These are phyloP conservation scores for Malus hybrid DNA, from an alignment of 331 rosid genomes.

Conservation along the genomic window DNA sequence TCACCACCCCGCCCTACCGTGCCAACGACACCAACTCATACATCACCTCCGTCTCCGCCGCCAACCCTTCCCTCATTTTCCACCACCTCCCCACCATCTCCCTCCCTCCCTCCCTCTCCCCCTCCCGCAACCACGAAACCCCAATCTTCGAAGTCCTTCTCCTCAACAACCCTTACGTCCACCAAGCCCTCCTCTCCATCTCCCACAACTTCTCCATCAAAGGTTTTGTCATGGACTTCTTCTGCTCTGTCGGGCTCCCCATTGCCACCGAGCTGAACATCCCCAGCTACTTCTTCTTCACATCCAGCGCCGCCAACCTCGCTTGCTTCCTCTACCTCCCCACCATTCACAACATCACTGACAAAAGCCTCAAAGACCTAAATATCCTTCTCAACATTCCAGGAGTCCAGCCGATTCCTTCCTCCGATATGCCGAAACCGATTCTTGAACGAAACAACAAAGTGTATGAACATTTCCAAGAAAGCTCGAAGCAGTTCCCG, in stretches of 20 bases:
- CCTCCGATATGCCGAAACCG: conserved; percentile 24
- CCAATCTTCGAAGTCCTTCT: conserved; percentile 22
- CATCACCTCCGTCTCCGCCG: conserved; percentile 25
- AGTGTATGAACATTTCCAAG: background rate
- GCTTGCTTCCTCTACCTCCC: background rate
- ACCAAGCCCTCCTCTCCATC: conserved; percentile 20
- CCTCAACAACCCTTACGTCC: conserved; percentile 23
- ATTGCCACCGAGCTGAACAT: conserved; percentile 24
- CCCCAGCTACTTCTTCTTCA: conserved; percentile 21
- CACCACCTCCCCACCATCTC: conserved; percentile 26
- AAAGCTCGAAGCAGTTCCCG: background rate
- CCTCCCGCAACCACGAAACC: conserved; percentile 16
- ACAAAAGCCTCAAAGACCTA: conserved; percentile 27
- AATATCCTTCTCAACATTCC: conserved; percentile 16
- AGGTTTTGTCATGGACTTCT: conserved; percentile 31
- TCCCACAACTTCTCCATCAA: conserved; percentile 11
- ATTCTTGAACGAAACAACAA: conserved; percentile 2
- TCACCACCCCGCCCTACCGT: conserved; percentile 24
- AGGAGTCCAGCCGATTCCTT: conserved; percentile 23
- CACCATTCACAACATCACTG: conserved; percentile 8
- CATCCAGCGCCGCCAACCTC: conserved; percentile 4
- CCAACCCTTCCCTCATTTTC: conserved; percentile 23
- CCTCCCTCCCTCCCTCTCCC: conserved; percentile 13
- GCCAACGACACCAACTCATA: conserved; percentile 15
- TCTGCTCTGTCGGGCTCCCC: conserved; percentile 10